Evolutionary conservation across 257 asterid species (phyloP), one percentile per base, ranked within the genome.

Genomic region (Solanum tarijense): DNA sequence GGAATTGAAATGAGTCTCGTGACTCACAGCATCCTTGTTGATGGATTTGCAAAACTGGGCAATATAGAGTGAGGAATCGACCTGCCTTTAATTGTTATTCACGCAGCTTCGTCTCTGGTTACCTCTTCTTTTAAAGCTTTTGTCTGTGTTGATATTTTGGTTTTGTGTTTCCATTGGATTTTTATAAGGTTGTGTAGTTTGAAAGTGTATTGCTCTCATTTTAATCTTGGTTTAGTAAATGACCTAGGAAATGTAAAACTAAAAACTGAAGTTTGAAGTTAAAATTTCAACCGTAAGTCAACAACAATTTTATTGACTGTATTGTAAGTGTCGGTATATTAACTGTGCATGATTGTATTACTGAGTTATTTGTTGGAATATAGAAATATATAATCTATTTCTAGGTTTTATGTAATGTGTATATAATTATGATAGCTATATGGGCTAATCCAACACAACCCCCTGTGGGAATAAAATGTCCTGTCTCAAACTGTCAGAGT

Each of bases 1-100:
- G 99, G 95, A 84, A 92, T 97, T 71, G 98, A 97, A 88, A 88
- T 95, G 96, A 97, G 95, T 88, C 91, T 97, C 92, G 99, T 97
- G 86, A 97, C 99, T 23, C 95, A 96, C 92, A 97, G 96, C 92
- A 92, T 97, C 87, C 58, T 97, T 85, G 98, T 97, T 78, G 96
- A 95, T 87, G 99, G 99, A 90, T 97, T 92, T 91, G 99, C 98
- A 20, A 95, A 88, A 92, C 85, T 87, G 79, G 93, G 95, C 66
- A 90, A 97, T 43, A 88, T 91, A 87, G 94, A 96, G 98, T 97
- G 92, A 96, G 99, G 92, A 89, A 79, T 48, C 20, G 31, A 58
- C 69, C 7, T 14, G 9, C 60, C 23, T 73, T 52, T 16, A 81
- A 5, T 29, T 81, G 29, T 46, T 81, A 35, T 81, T 81, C 29